Evolutionary conservation across 2,329 filamentous ascomycete species (phyloP).

Genomic region (Fusarium penzigii): DNA sequence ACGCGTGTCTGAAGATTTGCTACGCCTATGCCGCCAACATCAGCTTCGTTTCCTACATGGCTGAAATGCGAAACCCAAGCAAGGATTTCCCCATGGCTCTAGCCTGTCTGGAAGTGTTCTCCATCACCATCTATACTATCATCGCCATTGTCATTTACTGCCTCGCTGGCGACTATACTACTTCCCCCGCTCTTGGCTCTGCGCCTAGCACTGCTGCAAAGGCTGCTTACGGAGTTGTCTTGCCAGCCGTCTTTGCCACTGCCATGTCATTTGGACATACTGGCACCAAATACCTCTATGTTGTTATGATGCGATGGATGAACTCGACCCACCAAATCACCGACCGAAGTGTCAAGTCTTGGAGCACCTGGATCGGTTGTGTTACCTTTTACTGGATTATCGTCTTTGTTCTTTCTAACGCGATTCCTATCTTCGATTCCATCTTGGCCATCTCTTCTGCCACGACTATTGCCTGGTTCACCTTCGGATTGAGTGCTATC

Average conservation of each 20-base stretch:
- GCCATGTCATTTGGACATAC: slow-evolving; percentile 35
- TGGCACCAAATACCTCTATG: slow-evolving; percentile 36
- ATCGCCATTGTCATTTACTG: slow-evolving; percentile 35
- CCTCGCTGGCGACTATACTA: slow-evolving; percentile 33
- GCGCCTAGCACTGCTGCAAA: slow-evolving; percentile 35
- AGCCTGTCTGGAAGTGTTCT: slow-evolving; percentile 34
- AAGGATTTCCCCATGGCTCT: slow-evolving; percentile 35
- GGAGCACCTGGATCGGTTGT: slow-evolving; percentile 36
- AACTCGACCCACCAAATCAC: slow-evolving; percentile 35
- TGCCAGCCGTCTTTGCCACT: slow-evolving; percentile 34
- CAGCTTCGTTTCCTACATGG: slow-evolving; percentile 35
- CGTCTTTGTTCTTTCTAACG: slow-evolving; percentile 36
- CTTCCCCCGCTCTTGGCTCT: slow-evolving; percentile 36
- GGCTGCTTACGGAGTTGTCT: slow-evolving; percentile 33
- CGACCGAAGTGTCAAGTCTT: slow-evolving; percentile 33
- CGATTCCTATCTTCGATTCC: slow-evolving; percentile 39
- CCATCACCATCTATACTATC: slow-evolving; percentile 35
- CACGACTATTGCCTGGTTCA: slow-evolving; percentile 38
- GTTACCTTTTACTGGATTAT: slow-evolving; percentile 35
- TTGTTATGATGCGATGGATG: slow-evolving; percentile 33
- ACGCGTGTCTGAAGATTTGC: slow-evolving; percentile 31
- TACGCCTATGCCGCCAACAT: slow-evolving; percentile 34
- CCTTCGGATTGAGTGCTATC: slow-evolving; percentile 35
- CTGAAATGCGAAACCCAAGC: slow-evolving; percentile 36
- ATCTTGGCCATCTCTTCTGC: slow-evolving; percentile 38